Conservation (phyloP, 2,329 filamentous ascomycete genomes). For the Rhytidhysteron rufulum region DNA sequence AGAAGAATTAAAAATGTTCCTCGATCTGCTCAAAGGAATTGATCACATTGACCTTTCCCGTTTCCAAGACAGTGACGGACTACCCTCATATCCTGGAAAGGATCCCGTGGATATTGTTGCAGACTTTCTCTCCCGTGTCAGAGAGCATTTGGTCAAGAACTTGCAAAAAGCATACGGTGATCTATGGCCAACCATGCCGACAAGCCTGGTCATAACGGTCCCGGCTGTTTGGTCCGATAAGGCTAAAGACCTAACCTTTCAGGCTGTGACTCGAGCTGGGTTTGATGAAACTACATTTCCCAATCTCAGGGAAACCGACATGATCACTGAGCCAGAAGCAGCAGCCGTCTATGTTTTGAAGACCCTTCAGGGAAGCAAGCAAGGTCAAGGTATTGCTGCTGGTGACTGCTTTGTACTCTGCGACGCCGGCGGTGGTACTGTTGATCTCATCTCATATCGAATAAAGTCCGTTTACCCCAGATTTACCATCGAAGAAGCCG, state of each 20-base stretch:
- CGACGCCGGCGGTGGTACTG: conserved; percentile 28
- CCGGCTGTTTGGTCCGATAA: conserved; percentile 18
- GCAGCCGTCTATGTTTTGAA: conserved; percentile 24
- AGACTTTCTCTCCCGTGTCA: conserved; percentile 22
- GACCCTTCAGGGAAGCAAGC: conserved; percentile 3
- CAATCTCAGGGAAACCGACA: conserved; percentile 2
- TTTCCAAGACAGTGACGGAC: conserved; percentile 2
- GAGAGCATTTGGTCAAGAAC: conserved; percentile 13
- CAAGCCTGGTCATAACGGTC: conserved; percentile 13
- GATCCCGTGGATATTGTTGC: conserved; percentile 25
- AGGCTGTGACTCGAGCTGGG: conserved; percentile 1
- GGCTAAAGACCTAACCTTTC: conserved; percentile 10
- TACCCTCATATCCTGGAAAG: conserved; percentile 11
- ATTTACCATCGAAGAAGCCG: conserved; percentile 16
- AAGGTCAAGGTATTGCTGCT: conserved; percentile 8
- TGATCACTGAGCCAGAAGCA: conserved; percentile 12
- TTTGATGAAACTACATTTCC: conserved; percentile 2
- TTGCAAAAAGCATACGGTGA: conserved; percentile 1
- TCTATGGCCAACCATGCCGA: conserved; percentile 1
- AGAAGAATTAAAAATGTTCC: conserved; percentile 13
- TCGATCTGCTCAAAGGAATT: conserved; percentile 11
- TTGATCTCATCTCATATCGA: conserved; percentile 24
- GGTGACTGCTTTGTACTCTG: conserved; percentile 24
- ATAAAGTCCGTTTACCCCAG: not conserved
- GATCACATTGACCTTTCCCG: conserved; percentile 3